Evolutionary conservation across 768 basidiomycete genomes (phyloP).

Genomic region (Termitomyces eurrhizus): DNA sequence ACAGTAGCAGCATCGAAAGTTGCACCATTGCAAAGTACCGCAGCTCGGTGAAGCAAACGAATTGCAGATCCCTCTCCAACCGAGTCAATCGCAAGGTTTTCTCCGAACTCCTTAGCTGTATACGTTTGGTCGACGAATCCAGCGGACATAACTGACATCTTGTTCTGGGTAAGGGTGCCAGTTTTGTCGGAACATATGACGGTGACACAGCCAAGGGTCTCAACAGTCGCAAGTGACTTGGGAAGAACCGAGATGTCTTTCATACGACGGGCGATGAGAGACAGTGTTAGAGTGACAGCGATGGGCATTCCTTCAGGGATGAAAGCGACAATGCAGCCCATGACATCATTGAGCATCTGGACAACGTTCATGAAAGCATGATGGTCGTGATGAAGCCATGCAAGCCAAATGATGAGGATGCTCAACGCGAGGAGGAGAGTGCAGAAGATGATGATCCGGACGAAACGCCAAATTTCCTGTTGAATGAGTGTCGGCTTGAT

Average conservation of each 20-base stretch:
- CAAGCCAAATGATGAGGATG: slow-evolving; percentile 40
- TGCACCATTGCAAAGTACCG: slow-evolving; percentile 55
- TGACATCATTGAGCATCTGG: slow-evolving; percentile 49
- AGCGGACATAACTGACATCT: slow-evolving; percentile 50
- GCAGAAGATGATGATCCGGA: slow-evolving; percentile 43
- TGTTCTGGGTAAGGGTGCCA: slow-evolving; percentile 56
- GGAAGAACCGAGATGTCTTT: slow-evolving; percentile 13
- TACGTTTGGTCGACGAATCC: slow-evolving; percentile 32
- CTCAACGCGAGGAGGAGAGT: slow-evolving; percentile 37
- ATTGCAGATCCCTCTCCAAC: slow-evolving; percentile 2
- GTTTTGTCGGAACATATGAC: slow-evolving; percentile 52
- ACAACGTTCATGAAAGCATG: slow-evolving; percentile 48
- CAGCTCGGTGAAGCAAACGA: slow-evolving; percentile 28
- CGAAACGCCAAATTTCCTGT: slow-evolving; percentile 47
- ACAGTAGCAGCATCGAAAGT: slow-evolving; percentile 35
- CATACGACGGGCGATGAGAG: slow-evolving; percentile 17
- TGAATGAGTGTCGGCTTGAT: slow-evolving; percentile 45
- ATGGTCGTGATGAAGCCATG: slow-evolving; percentile 38
- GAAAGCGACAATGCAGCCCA: slow-evolving; percentile 38
- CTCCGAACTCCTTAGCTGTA: slow-evolving; percentile 19
- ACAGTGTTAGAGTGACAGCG: slow-evolving; percentile 49
- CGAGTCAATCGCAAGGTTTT: slow-evolving; percentile 1
- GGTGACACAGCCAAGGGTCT: slow-evolving; percentile 62
- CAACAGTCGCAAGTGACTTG: slow-evolving; percentile 60
- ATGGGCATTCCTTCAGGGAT: slow-evolving; percentile 51